Conservation (phyloP, 768 basidiomycete genomes). For the Phaeolepiota aurea region DNA sequence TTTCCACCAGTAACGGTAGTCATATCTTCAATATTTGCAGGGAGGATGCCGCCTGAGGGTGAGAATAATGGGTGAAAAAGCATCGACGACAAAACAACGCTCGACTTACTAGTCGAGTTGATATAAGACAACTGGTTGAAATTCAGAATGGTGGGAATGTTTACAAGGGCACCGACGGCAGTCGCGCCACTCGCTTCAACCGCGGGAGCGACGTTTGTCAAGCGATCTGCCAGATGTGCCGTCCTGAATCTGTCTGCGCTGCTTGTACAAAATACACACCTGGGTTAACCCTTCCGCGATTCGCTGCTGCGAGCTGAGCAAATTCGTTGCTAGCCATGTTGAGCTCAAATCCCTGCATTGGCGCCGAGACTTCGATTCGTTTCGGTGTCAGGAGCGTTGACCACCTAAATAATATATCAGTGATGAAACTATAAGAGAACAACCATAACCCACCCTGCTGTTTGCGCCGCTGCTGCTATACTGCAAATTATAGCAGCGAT, state of each 20-base stretch:
- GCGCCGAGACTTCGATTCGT: constrained; percentile 5
- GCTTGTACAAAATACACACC: too few relatives aligned
- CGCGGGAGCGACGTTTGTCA: constrained; percentile 9
- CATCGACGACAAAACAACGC: too few relatives aligned
- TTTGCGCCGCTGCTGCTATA: constrained; percentile 9
- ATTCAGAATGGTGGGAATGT: constrained; percentile 9
- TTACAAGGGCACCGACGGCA: background rate
- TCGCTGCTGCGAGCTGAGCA: constrained; percentile 8
- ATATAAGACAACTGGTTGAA: constrained; percentile 15
- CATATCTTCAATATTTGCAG: constrained; percentile 5
- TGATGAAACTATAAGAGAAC: background rate
- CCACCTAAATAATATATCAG: constrained; percentile 5
- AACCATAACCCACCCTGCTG: constrained; percentile 9
- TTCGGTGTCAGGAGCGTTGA: constrained; percentile 11
- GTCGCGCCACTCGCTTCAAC: constrained; percentile 8
- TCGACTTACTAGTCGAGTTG: constrained; percentile 13
- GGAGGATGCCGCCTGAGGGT: constrained; percentile 7
- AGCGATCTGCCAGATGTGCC: too few relatives aligned
- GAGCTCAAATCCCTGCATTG: constrained; percentile 12
- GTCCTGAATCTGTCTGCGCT: too few relatives aligned
- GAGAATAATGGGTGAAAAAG: background rate
- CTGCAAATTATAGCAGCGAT: constrained; percentile 8
- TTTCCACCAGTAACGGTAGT: background rate
- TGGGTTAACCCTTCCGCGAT: constrained; percentile 7
- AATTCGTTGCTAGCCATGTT: constrained; percentile 10